Percentiles rank a stretch among this genome's conserved stretches.
Conservation (phyloP, 2,329 filamentous ascomycete genomes). For the Cladosporium sp. region DNA sequence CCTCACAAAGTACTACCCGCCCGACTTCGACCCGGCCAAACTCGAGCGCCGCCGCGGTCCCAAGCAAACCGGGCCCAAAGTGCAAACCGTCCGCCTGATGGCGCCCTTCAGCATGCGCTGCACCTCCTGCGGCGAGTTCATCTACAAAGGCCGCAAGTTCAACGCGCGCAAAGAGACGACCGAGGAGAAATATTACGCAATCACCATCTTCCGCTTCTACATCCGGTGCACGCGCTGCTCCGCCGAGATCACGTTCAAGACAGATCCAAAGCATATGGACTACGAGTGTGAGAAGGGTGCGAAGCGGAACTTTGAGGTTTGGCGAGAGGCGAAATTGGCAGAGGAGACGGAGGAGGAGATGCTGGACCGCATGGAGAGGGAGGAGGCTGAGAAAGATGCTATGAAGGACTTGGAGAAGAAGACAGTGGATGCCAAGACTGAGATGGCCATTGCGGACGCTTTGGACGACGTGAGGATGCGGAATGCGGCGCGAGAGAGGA, state of each 20-base stretch:
- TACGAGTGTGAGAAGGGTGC: conserved; percentile 81
- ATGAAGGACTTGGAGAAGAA: conserved; percentile 97
- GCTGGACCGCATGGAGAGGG: conserved; percentile 77
- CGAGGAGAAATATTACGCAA: conserved; percentile 84
- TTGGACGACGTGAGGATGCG: conserved; percentile 90
- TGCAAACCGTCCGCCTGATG: conserved; percentile 89
- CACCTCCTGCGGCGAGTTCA: conserved; percentile 72
- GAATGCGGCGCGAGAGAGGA: conserved; percentile 83
- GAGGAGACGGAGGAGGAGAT: conserved; percentile 87
- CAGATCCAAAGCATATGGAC: conserved; percentile 93
- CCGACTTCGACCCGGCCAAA: conserved; percentile 87
- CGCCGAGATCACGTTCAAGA: conserved; percentile 87
- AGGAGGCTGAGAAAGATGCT: conserved; percentile 79
- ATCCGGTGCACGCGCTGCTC: conserved; percentile 79
- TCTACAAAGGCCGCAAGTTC: conserved; percentile 93
- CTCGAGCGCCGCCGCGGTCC: conserved; percentile 67
- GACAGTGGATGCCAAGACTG: conserved; percentile 85
- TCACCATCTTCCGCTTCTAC: conserved; percentile 87
- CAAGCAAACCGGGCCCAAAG: conserved; percentile 74
- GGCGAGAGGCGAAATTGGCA: conserved; percentile 67
- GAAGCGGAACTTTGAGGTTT: conserved; percentile 90
- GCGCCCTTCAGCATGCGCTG: conserved; percentile 82
- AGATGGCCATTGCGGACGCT: conserved; percentile 96
- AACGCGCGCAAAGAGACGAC: conserved; percentile 93
- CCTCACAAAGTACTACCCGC: conserved; percentile 65